Conservation (phyloP, 306 rosid genomes). For the Corylus avellana region DNA sequence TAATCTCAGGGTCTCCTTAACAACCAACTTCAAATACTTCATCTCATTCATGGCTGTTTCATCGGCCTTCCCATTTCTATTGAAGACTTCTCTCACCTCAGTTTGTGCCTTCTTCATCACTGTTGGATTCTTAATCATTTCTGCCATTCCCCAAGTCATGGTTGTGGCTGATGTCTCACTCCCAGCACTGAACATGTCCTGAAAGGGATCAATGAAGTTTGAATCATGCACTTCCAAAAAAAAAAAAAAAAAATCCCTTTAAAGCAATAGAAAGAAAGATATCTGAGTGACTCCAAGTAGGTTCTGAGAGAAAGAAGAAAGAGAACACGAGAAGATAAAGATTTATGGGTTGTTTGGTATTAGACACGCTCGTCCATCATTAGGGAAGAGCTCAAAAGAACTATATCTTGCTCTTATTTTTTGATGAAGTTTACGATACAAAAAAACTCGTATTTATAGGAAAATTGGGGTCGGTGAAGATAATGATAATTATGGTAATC, state of each 20-base stretch:
- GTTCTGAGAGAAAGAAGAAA: too few species aligned
- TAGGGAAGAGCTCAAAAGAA: too few species aligned
- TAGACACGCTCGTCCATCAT: too few species aligned
- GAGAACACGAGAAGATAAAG: too few species aligned
- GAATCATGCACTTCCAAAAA: too few species aligned
- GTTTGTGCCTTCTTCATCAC: slow-evolving; percentile 37
- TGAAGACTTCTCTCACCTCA: slow-evolving; percentile 39
- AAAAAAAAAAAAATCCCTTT: not conserved
- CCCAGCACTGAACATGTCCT: slow-evolving; percentile 35
- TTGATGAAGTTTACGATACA: too few species aligned
- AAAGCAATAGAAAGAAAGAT: not conserved
- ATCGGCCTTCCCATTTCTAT: slow-evolving; percentile 23
- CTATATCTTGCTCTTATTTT: too few species aligned
- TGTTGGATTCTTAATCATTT: slow-evolving; percentile 37
- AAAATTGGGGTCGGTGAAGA: too few species aligned
- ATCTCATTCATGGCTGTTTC: slow-evolving; percentile 26
- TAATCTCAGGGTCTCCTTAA: slow-evolving; percentile 38
- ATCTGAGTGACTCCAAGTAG: not conserved
- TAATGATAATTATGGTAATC: not conserved
- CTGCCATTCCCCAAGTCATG: slow-evolving; percentile 42
- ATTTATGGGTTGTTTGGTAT: too few species aligned
- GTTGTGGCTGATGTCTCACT: slow-evolving; percentile 38
- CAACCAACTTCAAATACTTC: slow-evolving; percentile 20
- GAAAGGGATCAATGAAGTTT: not conserved
- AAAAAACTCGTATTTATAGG: too few species aligned